Conservation (phyloP, 163 green algal genomes). For the Chlamydomonas reinhardtii region DNA sequence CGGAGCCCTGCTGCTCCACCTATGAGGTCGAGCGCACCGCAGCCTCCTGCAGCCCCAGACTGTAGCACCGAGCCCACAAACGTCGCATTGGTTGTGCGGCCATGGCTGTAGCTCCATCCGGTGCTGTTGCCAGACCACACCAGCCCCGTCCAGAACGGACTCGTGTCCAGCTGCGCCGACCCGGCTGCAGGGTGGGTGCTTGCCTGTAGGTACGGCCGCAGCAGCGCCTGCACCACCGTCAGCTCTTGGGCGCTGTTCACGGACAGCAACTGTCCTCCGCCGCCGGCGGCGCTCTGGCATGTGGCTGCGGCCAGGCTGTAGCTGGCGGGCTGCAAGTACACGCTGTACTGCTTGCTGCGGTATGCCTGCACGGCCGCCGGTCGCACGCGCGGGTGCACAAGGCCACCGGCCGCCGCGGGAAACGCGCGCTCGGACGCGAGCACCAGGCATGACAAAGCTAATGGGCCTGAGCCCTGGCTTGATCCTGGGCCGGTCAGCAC, state of each 20-base stretch:
- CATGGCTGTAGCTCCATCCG: neutral
- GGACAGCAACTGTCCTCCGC: neutral
- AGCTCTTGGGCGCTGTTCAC: neutral
- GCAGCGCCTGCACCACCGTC: neutral
- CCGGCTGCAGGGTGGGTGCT: neutral
- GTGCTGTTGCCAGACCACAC: neutral
- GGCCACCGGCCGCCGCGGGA: neutral
- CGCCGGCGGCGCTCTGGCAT: neutral
- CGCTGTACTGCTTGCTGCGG: conserved; percentile 3
- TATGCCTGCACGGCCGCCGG: neutral
- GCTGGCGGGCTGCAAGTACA: neutral
- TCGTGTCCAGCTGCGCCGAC: neutral
- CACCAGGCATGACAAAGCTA: neutral
- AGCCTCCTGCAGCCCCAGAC: neutral
- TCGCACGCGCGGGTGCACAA: neutral
- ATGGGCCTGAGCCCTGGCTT: no score
- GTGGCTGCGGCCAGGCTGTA: neutral
- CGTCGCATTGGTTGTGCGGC: neutral
- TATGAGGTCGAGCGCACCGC: neutral
- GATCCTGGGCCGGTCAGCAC: no score
- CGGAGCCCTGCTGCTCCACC: neutral
- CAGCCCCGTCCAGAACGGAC: neutral
- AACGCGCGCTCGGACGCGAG: neutral
- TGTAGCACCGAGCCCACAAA: neutral
- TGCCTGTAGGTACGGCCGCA: neutral